Percentiles rank a stretch among this genome's conserved stretches.
phyloP scores from a whole-genome alignment of 345 rosid genomes.

The Gossypium thurberi region DNA sequence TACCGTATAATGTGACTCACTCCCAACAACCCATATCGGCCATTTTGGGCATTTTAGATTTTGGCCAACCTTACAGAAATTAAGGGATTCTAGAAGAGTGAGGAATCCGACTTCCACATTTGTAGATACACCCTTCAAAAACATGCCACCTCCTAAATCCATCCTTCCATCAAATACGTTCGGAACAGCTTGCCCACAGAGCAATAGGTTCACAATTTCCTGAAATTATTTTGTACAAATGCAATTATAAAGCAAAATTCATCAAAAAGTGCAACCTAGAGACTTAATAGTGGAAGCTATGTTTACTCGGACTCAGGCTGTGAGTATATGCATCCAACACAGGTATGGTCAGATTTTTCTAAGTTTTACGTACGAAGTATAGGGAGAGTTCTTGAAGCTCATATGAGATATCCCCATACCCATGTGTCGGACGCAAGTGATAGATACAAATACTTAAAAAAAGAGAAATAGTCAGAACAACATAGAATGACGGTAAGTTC shows the following conservation, averaged over 20 bases:
- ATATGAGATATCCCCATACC: too few relatives aligned
- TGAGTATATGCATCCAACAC: too few relatives aligned
- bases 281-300: background rate
- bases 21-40: slow-evolving; percentile 99
- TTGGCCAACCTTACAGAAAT: slow-evolving; percentile 94
- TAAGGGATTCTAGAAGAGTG: slow-evolving; percentile 86
- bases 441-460: too few relatives aligned
- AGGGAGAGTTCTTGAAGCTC: too few relatives aligned
- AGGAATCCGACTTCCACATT: slow-evolving; percentile 93
- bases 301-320: too few relatives aligned
- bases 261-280: background rate
- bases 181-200: slow-evolving; percentile 94
- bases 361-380: too few relatives aligned
- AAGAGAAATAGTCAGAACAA: too few relatives aligned
- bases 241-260: background rate
- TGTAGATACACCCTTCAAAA: slow-evolving; percentile 71
- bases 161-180: slow-evolving; percentile 94
- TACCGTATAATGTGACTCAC: slow-evolving; percentile 97
- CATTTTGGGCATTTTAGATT: slow-evolving; percentile 83
- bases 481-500: background rate
- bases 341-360: too few relatives aligned
- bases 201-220: slow-evolving; percentile 93
- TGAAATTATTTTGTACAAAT: slow-evolving; percentile 1
- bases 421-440: too few relatives aligned
- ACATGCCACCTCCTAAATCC: slow-evolving; percentile 98